Evolutionary conservation across 2,329 filamentous ascomycete genomes (phyloP).

Genomic region (Penicillium sp.): DNA sequence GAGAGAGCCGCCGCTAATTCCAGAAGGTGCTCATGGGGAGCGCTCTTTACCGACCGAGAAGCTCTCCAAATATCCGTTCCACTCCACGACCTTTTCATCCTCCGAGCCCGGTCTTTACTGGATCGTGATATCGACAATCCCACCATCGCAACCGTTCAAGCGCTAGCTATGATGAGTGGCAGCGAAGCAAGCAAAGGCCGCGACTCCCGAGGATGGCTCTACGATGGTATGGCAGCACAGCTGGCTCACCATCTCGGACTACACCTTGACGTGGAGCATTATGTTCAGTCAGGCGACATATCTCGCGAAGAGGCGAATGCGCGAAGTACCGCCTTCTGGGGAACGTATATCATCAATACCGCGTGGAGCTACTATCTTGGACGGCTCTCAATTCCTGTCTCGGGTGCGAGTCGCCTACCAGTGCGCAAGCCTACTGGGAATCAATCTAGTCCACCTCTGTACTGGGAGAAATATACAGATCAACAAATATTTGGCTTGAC

Average conservation of each 20-base stretch:
- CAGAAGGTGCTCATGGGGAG: slow-evolving; percentile 19
- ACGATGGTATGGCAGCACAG: slow-evolving; percentile 40
- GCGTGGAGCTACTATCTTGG: slow-evolving; percentile 23
- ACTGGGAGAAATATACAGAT: slow-evolving; percentile 3
- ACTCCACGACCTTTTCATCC: slow-evolving; percentile 15
- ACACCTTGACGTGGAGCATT: slow-evolving; percentile 22
- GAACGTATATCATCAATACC: slow-evolving; percentile 32
- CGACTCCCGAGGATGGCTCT: slow-evolving; percentile 44
- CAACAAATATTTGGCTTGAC: not conserved
- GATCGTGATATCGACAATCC: slow-evolving; percentile 46
- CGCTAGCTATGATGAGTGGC: slow-evolving; percentile 41
- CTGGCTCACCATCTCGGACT: slow-evolving; percentile 38
- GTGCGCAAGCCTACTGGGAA: slow-evolving; percentile 9
- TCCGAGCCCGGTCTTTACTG: slow-evolving; percentile 23
- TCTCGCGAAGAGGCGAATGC: slow-evolving; percentile 29
- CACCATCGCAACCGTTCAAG: slow-evolving; percentile 44
- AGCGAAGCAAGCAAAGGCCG: slow-evolving; percentile 39
- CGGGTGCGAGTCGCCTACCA: slow-evolving; percentile 12
- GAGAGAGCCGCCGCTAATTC: not conserved
- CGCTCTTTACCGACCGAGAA: slow-evolving; percentile 14
- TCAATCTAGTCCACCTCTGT: not conserved
- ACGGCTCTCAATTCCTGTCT: slow-evolving; percentile 15
- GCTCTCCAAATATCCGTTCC: slow-evolving; percentile 7
- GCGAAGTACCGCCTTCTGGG: slow-evolving; percentile 35
- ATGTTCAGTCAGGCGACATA: slow-evolving; percentile 27